Percentiles rank a stretch among this genome's conserved stretches.
Evolutionary conservation across 495 filamentous ascomycete genomes (phyloP).

Genomic region (Lasiosphaeris hirsuta): DNA sequence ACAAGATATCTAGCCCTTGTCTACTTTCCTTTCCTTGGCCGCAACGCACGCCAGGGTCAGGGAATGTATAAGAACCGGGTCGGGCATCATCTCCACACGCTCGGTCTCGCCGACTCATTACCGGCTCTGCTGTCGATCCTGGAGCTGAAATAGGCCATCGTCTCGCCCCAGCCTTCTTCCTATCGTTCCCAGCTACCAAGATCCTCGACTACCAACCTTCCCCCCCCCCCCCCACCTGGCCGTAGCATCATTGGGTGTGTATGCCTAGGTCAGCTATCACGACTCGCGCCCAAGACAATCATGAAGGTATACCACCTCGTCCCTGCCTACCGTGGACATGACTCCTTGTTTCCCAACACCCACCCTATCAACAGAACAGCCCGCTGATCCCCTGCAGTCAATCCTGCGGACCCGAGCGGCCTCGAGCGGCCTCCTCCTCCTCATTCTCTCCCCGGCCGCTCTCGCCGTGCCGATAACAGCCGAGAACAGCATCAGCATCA

Average conservation of each 20-base stretch:
- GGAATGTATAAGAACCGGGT: background rate
- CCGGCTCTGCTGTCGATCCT: background rate
- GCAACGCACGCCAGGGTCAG: background rate
- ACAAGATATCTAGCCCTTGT: background rate
- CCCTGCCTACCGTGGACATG: too few species aligned
- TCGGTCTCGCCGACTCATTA: background rate
- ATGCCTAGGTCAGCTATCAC: too few species aligned
- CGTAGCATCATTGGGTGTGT: background rate
- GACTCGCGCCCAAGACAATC: too few species aligned
- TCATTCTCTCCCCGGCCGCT: background rate
- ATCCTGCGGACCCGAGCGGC: background rate
- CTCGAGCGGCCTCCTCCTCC: background rate
- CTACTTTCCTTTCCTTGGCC: background rate
- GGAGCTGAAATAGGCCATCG: too few species aligned
- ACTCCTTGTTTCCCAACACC: background rate
- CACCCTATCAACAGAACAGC: background rate
- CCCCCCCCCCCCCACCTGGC: background rate
- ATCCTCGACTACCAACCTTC: background rate
- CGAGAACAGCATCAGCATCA: conserved; percentile 16
- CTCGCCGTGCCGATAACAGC: background rate
- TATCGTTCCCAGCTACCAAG: background rate
- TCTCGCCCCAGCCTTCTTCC: background rate
- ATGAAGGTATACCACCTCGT: too few species aligned
- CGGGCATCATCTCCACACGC: background rate
- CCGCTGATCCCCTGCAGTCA: background rate